Percentiles rank a stretch among this genome's conserved stretches.
These are phyloP conservation scores for Epichloe bromicola DNA, from an alignment of 2,329 filamentous ascomycete species.

Conservation along the genomic window DNA sequence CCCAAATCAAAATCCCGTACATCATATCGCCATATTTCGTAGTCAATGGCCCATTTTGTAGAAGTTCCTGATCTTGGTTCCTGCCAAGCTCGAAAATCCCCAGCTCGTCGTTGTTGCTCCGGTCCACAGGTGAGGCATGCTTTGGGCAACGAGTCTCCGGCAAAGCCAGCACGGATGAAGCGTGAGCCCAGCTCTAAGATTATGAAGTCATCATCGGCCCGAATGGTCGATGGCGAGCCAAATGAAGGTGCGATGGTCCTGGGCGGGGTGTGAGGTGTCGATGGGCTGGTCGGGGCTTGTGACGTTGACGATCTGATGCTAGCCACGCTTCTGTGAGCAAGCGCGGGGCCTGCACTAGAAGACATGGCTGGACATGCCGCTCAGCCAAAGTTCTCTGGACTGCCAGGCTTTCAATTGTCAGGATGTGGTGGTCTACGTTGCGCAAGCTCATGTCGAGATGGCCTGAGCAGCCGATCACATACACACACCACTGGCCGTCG, in stretches of 20 bases:
- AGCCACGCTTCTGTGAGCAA: slow-evolving; percentile 45
- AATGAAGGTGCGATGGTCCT: slow-evolving; percentile 41
- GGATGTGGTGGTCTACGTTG: neutral
- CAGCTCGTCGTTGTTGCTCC: slow-evolving; percentile 61
- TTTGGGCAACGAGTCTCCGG: slow-evolving; percentile 70
- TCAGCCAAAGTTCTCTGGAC: neutral
- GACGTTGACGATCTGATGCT: slow-evolving; percentile 37
- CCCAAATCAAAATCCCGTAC: slow-evolving; percentile 61
- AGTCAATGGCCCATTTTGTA: slow-evolving; percentile 46
- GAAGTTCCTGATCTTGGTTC: slow-evolving; percentile 32
- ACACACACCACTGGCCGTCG: neutral
- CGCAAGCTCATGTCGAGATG: neutral
- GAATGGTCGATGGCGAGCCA: slow-evolving; percentile 46
- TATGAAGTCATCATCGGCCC: slow-evolving; percentile 71
- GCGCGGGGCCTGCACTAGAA: slow-evolving; percentile 27
- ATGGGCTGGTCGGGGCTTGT: slow-evolving; percentile 20
- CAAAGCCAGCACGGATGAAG: slow-evolving; percentile 70
- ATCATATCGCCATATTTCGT: slow-evolving; percentile 71
- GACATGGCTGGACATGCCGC: slow-evolving; percentile 25
- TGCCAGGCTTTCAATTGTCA: too few species aligned
- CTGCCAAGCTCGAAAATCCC: slow-evolving; percentile 67
- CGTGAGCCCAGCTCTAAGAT: slow-evolving; percentile 75
- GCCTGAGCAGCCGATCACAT: neutral
- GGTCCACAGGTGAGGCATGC: slow-evolving; percentile 57
- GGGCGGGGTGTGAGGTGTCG: slow-evolving; percentile 49